Percentiles rank a stretch among this genome's conserved stretches.
Evolutionary conservation across 441 rosid species (phyloP).

Genomic region (Gossypium lobatum): DNA sequence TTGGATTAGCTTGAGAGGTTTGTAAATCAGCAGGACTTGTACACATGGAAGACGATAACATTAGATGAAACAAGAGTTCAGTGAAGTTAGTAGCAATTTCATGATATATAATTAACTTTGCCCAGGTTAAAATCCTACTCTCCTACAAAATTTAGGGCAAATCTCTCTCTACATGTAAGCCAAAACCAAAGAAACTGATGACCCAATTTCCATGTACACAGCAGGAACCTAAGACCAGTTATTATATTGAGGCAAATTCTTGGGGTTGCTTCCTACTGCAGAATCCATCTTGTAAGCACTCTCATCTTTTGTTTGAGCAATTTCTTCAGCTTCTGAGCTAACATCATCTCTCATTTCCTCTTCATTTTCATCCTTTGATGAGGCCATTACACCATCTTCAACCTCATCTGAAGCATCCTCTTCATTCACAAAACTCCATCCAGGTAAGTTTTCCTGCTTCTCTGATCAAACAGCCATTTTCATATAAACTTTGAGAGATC

Average conservation of each 20-base stretch:
- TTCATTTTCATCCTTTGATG: slow-evolving; percentile 25
- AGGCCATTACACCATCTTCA: slow-evolving; percentile 15
- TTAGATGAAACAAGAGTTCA: too few species aligned
- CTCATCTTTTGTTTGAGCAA: slow-evolving; percentile 13
- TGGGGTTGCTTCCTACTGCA: background rate
- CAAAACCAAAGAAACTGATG: background rate
- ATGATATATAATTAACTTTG: background rate
- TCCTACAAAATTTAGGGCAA: slow-evolving; percentile 25
- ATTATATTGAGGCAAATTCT: background rate
- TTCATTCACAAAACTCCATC: slow-evolving; percentile 28
- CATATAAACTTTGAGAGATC: slow-evolving; percentile 18
- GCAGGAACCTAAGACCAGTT: slow-evolving; percentile 11
- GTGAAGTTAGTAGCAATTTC: background rate
- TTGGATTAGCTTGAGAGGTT: too few species aligned
- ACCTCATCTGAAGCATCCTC: slow-evolving; percentile 26
- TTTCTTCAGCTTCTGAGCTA: slow-evolving; percentile 27
- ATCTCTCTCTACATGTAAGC: background rate
- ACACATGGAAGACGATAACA: too few species aligned
- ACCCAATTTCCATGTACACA: slow-evolving; percentile 16
- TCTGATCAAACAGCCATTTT: slow-evolving; percentile 20
- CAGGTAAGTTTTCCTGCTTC: slow-evolving; percentile 22
- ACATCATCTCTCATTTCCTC: slow-evolving; percentile 29
- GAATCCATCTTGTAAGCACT: slow-evolving; percentile 6
- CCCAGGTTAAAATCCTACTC: slow-evolving; percentile 6
- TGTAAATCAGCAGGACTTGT: too few species aligned